phyloP scores from a whole-genome alignment of 164 flowering plant species.

The Chimonanthus salicifolius region DNA sequence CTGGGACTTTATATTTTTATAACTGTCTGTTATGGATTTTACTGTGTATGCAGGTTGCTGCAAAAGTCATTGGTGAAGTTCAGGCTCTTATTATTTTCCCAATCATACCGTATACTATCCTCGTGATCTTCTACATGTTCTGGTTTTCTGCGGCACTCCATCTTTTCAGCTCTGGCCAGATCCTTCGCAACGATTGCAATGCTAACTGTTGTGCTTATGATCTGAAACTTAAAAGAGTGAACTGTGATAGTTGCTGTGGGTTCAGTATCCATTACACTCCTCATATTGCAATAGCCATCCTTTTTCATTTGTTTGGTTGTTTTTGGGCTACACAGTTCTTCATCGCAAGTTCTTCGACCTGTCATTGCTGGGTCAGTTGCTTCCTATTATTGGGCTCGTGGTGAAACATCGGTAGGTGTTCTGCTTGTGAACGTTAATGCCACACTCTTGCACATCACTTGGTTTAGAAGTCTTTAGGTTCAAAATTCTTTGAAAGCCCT shows the following conservation, averaged over 20 bases:
- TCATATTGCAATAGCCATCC: constrained; percentile 70
- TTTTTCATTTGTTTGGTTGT: constrained; percentile 88
- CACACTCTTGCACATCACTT: not conserved
- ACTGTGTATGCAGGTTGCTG: constrained; percentile 73
- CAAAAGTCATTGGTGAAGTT: constrained; percentile 95
- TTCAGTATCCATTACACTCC: constrained; percentile 79
- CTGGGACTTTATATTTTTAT: no score
- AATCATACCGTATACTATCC: constrained; percentile 63
- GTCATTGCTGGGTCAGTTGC: constrained; percentile 99
- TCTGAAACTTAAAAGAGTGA: constrained; percentile 51
- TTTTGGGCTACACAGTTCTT: constrained; percentile 95
- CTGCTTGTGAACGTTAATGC: not conserved
- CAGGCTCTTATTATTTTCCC: constrained; percentile 90
- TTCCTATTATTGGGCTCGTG: constrained; percentile 95
- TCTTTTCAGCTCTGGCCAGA: constrained; percentile 80
- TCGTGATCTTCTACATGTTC: constrained; percentile 81
- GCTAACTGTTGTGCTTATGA: constrained; percentile 85
- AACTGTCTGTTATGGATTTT: not conserved
- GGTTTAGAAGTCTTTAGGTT: not conserved
- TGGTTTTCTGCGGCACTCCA: constrained; percentile 89
- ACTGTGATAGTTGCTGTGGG: constrained; percentile 86
- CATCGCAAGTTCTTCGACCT: constrained; percentile 80
- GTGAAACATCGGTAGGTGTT: constrained; percentile 66
- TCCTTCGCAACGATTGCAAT: constrained; percentile 64
- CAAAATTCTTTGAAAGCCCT: not conserved